phyloP scores from a whole-genome alignment of 495 filamentous ascomycete species.

The Chlorociboria aeruginascens region DNA sequence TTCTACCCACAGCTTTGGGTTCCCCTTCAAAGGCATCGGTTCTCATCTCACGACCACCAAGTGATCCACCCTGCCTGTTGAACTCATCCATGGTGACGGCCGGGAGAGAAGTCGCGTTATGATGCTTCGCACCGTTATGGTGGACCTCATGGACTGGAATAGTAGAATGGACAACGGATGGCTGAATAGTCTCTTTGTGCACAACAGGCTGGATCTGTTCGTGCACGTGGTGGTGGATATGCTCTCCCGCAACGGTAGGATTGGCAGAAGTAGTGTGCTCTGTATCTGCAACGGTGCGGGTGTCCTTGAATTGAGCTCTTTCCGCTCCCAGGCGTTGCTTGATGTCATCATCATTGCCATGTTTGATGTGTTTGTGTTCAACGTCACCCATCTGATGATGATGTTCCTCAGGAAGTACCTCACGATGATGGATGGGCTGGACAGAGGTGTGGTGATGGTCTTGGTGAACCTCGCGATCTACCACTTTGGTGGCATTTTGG shows the following conservation, averaged over 20 bases:
- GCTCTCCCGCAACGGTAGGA: conserved; percentile 43
- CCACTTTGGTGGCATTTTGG: conserved; percentile 39
- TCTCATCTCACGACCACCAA: conserved; percentile 41
- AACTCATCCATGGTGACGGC: conserved; percentile 50
- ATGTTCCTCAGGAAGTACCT: conserved; percentile 38
- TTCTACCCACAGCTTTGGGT: conserved; percentile 29
- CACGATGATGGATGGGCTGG: conserved; percentile 36
- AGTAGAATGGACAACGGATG: conserved; percentile 54
- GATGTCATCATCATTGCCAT: conserved; percentile 35
- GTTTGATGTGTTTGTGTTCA: conserved; percentile 42
- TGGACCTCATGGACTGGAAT: conserved; percentile 55
- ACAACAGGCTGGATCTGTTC: conserved; percentile 56
- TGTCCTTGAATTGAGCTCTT: conserved; percentile 35
- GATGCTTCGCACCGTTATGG: conserved; percentile 47
- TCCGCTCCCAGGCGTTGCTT: conserved; percentile 35
- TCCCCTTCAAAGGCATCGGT: conserved; percentile 45
- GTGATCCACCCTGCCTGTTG: conserved; percentile 40
- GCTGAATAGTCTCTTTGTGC: conserved; percentile 53
- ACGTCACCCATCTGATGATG: conserved; percentile 33
- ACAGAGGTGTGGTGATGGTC: conserved; percentile 45
- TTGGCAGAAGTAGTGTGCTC: conserved; percentile 32
- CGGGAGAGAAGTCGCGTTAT: conserved; percentile 43
- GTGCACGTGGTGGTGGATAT: conserved; percentile 50
- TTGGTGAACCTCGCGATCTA: conserved; percentile 51
- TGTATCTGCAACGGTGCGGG: conserved; percentile 32